Conservation (phyloP, 2,329 filamentous ascomycete genomes). For the Pseudopithomyces maydicus region DNA sequence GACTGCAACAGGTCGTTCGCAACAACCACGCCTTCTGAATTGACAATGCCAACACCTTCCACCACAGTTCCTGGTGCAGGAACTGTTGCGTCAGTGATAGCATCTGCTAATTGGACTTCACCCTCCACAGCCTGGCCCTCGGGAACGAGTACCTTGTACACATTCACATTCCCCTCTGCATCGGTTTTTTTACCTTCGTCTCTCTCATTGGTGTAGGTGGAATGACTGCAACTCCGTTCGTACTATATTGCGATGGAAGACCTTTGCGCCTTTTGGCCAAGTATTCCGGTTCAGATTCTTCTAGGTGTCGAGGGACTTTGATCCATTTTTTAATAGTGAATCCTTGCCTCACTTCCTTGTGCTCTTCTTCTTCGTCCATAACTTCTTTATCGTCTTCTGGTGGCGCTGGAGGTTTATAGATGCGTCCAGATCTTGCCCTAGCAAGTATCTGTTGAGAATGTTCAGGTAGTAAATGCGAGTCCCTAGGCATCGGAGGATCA, state of each 20-base stretch:
- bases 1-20: conserved; percentile 52
- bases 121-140: conserved; percentile 82
- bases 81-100: conserved; percentile 51
- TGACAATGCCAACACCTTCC: conserved; percentile 64
- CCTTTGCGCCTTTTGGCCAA: conserved; percentile 67
- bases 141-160: conserved; percentile 81
- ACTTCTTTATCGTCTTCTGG: conserved; percentile 66
- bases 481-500: conserved; percentile 87
- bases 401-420: conserved; percentile 74
- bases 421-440: conserved; percentile 75
- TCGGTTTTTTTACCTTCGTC: conserved; percentile 81
- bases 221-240: conserved; percentile 21
- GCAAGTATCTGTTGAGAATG: conserved; percentile 84
- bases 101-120: conserved; percentile 70
- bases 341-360: conserved; percentile 52
- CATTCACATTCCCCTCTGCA: conserved; percentile 76
- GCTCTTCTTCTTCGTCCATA: conserved; percentile 50
- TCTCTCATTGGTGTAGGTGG: conserved; percentile 65
- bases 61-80: conserved; percentile 64
- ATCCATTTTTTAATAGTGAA: conserved; percentile 65
- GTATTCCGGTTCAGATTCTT: conserved; percentile 65
- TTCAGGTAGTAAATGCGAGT: conserved; percentile 75
- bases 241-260: conserved; percentile 52
- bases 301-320: conserved; percentile 60
- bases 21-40: conserved; percentile 65